Evolutionary conservation across 208 protist genomes (phyloP).

Genomic region (Herpetomonas samuelpessoai): DNA sequence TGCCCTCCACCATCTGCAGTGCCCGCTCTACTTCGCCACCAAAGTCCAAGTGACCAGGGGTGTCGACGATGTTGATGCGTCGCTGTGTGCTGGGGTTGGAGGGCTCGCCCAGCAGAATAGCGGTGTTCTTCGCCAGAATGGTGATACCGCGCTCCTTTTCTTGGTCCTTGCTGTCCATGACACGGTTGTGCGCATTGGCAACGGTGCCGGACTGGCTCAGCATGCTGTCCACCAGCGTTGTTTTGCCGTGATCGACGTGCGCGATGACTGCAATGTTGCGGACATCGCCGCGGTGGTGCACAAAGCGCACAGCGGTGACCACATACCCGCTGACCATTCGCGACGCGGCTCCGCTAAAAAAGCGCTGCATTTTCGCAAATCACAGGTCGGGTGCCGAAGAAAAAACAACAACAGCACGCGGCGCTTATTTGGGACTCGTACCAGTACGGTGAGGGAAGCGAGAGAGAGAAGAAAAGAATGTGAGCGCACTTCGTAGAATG

Average conservation of each 20-base stretch:
- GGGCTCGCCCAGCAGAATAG: conserved; percentile 69
- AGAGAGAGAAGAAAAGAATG: too few species aligned
- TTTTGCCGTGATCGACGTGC: conserved; percentile 98
- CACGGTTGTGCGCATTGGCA: conserved; percentile 82
- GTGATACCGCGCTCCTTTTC: conserved; percentile 98
- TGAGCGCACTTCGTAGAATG: too few species aligned
- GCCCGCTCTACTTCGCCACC: conserved; percentile 97
- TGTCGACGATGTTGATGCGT: conserved; percentile 97
- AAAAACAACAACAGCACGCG: neutral
- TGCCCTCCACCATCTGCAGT: conserved; percentile 97
- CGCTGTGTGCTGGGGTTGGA: conserved; percentile 29
- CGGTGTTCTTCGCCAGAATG: conserved; percentile 96
- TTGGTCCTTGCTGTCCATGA: conserved; percentile 97
- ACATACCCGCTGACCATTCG: neutral
- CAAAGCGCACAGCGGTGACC: conserved; percentile 17
- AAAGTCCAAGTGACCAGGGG: conserved; percentile 98
- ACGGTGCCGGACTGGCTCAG: conserved; percentile 90
- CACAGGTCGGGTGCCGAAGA: too few species aligned
- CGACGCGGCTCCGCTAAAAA: neutral
- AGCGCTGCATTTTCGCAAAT: too few species aligned
- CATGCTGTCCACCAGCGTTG: conserved; percentile 96
- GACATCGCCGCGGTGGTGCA: conserved; percentile 73
- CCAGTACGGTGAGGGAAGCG: too few species aligned
- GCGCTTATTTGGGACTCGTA: too few species aligned
- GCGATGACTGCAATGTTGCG: conserved; percentile 97